A percentile compares a stretch with the other conserved stretches of the same genome.
phyloP scores from a whole-genome alignment of 257 asterid genomes.

The Petunia secreta region DNA sequence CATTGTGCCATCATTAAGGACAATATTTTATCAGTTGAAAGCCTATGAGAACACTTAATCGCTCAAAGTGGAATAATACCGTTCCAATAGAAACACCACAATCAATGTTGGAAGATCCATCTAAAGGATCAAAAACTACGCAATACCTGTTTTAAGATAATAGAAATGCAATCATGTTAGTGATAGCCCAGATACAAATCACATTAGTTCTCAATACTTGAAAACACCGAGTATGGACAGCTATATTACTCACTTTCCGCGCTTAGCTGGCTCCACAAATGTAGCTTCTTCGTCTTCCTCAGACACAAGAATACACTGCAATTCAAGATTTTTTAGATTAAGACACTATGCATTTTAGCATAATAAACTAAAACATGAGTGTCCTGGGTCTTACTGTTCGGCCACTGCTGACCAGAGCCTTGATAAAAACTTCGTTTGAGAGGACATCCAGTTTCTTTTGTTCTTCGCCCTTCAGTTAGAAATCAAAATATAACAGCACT shows the following conservation, averaged over 20 bases:
- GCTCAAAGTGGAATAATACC: constrained; percentile 42
- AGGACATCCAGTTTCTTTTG: constrained; percentile 97
- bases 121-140: constrained; percentile 96
- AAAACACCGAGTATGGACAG: background rate
- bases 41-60: constrained; percentile 20
- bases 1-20: background rate
- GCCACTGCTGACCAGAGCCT: constrained; percentile 95
- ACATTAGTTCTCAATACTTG: background rate
- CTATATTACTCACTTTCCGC: constrained; percentile 71
- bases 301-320: constrained; percentile 92
- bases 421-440: constrained; percentile 89
- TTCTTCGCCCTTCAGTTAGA: constrained; percentile 67
- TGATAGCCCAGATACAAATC: background rate
- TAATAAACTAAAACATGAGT: constrained; percentile 25
- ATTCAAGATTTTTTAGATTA: background rate
- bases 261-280: constrained; percentile 70
- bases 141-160: constrained; percentile 61
- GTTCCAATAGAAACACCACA: constrained; percentile 99
- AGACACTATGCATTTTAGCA: background rate
- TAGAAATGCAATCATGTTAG: constrained; percentile 22
- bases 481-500: background rate
- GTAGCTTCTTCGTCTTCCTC: constrained; percentile 96
- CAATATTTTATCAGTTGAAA: background rate
- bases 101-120: constrained; percentile 97
- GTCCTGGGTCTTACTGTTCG: constrained; percentile 66